Conservation (phyloP, 1,139 yeast species). For the Zygosaccharomyces pseudobailii region DNA sequence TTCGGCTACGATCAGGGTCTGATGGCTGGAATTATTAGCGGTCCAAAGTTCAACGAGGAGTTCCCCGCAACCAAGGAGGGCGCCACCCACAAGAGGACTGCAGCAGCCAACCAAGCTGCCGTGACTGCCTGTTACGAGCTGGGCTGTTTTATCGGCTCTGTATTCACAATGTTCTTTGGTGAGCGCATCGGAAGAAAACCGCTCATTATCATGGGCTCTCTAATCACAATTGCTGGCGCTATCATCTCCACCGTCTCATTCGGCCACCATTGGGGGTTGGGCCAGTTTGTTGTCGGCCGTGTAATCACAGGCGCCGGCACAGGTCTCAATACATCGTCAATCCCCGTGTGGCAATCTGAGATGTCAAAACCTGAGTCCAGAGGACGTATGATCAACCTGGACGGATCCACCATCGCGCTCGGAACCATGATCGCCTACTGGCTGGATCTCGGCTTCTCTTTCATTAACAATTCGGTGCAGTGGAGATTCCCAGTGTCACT, state of each 20-base stretch:
- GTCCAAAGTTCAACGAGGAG: conserved; percentile 50
- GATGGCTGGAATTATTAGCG: conserved; percentile 67
- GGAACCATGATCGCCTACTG: conserved; percentile 74
- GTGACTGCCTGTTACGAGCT: conserved; percentile 69
- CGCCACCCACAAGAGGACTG: conserved; percentile 32
- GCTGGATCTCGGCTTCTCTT: conserved; percentile 69
- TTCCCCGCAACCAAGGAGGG: conserved; percentile 49
- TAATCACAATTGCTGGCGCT: conserved; percentile 60
- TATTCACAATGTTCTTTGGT: conserved; percentile 59
- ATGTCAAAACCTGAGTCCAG: conserved; percentile 69
- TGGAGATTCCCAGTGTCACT: conserved; percentile 47
- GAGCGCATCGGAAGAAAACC: conserved; percentile 65
- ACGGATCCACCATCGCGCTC: conserved; percentile 66
- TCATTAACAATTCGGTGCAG: conserved; percentile 48
- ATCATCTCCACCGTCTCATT: conserved; percentile 55
- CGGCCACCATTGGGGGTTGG: conserved; percentile 45
- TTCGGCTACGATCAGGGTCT: conserved; percentile 84
- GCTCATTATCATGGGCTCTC: conserved; percentile 53
- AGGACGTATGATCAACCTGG: conserved; percentile 65
- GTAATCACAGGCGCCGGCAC: conserved; percentile 75
- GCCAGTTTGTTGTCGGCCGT: conserved; percentile 71
- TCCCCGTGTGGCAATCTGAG: conserved; percentile 84
- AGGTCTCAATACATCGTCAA: conserved; percentile 73
- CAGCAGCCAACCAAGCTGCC: conserved; percentile 57
- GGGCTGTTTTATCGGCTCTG: conserved; percentile 74